Conservation (phyloP, 2,329 filamentous ascomycete genomes). For the Calonectria pteridis region DNA sequence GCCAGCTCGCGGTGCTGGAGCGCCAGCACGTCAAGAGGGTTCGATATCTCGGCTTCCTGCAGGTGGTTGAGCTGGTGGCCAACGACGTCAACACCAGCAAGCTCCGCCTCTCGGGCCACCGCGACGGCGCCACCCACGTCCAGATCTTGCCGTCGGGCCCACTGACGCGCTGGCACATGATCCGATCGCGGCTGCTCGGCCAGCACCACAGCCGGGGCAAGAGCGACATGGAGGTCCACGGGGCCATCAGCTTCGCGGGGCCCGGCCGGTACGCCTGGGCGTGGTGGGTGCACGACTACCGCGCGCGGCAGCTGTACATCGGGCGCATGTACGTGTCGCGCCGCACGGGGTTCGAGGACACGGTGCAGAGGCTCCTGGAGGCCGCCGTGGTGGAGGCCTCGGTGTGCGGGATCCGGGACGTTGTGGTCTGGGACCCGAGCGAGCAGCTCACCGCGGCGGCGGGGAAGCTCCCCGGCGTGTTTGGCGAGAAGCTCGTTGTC, state of each 20-base stretch:
- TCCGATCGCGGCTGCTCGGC: constrained; percentile 46
- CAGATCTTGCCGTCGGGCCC: constrained; percentile 48
- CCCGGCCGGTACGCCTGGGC: constrained; percentile 43
- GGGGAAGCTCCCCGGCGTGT: constrained; percentile 53
- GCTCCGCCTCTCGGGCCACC: constrained; percentile 36
- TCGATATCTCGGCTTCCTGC: constrained; percentile 38
- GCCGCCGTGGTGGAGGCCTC: constrained; percentile 51
- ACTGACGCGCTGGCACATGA: constrained; percentile 50
- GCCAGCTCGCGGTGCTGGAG: constrained; percentile 32
- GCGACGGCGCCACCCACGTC: constrained; percentile 47
- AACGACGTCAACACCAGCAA: constrained; percentile 41
- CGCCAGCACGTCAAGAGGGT: constrained; percentile 35
- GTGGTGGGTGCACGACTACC: constrained; percentile 54
- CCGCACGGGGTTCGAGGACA: constrained; percentile 37
- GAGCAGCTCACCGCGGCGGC: constrained; percentile 45
- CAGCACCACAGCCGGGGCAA: constrained; percentile 33
- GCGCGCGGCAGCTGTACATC: constrained; percentile 33
- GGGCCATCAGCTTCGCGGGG: constrained; percentile 24
- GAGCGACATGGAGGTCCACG: background rate
- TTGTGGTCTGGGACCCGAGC: constrained; percentile 54
- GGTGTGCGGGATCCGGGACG: constrained; percentile 47
- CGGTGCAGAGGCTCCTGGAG: constrained; percentile 46
- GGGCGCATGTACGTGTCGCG: constrained; percentile 32
- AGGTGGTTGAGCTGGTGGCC: constrained; percentile 39
- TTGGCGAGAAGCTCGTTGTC: constrained; percentile 44